Percentiles rank a stretch among this genome's conserved stretches.
Conservation (phyloP, 75 land plant species). For the Sequoia sempervirens region DNA sequence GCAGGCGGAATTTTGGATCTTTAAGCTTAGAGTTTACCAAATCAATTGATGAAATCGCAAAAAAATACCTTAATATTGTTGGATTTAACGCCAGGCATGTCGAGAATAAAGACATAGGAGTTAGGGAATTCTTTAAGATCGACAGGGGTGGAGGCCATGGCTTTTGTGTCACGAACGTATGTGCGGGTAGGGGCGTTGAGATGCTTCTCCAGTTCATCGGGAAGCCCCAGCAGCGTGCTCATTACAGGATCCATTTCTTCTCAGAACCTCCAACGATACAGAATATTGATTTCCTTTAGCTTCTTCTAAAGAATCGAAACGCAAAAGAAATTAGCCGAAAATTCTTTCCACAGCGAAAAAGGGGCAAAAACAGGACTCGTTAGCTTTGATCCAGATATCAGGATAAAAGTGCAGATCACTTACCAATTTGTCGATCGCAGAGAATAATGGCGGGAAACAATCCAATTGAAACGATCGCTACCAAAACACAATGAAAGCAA, state of each 20-base stretch:
- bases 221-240: neutral
- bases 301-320: too few species aligned
- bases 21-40: neutral
- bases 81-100: slow-evolving; percentile 38
- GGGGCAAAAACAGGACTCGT: neutral
- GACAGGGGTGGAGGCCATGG: slow-evolving; percentile 34
- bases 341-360: neutral
- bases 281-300: neutral
- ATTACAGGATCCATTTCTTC: slow-evolving; percentile 5
- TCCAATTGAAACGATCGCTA: neutral
- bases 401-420: neutral
- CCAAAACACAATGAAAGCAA: too few species aligned
- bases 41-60: neutral
- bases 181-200: slow-evolving; percentile 4
- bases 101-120: slow-evolving; percentile 30
- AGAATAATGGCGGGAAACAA: neutral
- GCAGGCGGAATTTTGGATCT: neutral
- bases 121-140: slow-evolving; percentile 40
- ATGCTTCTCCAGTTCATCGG: slow-evolving; percentile 8
- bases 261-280: too few species aligned
- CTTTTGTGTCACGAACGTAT: slow-evolving; percentile 11
- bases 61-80: slow-evolving; percentile 30
- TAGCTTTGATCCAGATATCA: neutral
- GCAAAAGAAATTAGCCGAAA: too few species aligned
- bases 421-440: neutral